Evolutionary conservation across 108 stramenopile species (phyloP), one percentile per base, ranked within the genome.

Genomic region (Conticribra guillardii): DNA sequence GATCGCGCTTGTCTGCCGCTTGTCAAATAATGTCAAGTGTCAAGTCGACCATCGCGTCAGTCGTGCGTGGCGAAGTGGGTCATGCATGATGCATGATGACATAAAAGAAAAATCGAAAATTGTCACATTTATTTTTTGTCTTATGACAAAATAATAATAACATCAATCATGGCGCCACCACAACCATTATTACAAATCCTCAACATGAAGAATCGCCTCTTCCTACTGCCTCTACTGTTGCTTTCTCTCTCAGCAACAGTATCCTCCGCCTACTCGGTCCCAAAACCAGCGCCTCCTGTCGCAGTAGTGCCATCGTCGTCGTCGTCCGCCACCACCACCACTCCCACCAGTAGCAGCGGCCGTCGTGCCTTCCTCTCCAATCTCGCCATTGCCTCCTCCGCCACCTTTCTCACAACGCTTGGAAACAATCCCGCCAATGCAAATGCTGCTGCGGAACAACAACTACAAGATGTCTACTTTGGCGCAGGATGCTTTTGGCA

Each of bases 401-500:
- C 57, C 15, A 16, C 29, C 2, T 32, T 33, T 15, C 22, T 2
- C 14, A n/a, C 54, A 26, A 32, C 57, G 24, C 60, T 41, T 41
- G 37, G 37, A 11, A 41, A 11, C 11, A 41, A 27, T 15, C 14
- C 52, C 31, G 32, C 22, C 31, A 22, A 3, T 52, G 65, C 62
- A 48, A 45, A 34, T 24, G 19, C 65, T 23, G 65, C 73, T 21
- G 71, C 11, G 0, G 63, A 29, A 17, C 52, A 31, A 11, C 51
- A 65, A 9, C 48, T 73, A 3, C 60, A 62, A 60, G 48, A 81
- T 11, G 82, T 86, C 0, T 89, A 89, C 67, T 89, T 86, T 66
- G 88, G 88, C 16, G 76, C 68, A 8, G 88, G 88, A 17, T 93
- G 92, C 74, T 89, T 86, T 68, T 91, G 88, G 91, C 91, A 92